phyloP scores from a whole-genome alignment of 2,329 filamentous ascomycete species.

The Epichloe elymi region DNA sequence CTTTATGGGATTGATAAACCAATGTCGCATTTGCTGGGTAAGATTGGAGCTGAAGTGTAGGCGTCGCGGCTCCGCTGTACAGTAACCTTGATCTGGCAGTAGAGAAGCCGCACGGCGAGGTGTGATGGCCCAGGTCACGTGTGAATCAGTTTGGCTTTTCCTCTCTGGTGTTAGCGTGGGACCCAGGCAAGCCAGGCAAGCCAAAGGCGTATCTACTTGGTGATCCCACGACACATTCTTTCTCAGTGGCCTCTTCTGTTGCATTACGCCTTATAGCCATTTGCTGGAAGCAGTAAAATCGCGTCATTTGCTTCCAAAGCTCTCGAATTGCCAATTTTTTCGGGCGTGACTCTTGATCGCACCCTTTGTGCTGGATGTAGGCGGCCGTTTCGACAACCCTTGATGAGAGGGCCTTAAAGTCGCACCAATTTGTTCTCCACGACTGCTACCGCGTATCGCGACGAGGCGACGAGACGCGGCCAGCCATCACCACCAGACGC shows the following conservation, averaged over 20 bases:
- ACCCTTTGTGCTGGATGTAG: slow-evolving; percentile 19
- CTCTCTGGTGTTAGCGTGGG: slow-evolving; percentile 17
- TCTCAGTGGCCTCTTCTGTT: slow-evolving; percentile 18
- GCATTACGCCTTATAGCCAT: slow-evolving; percentile 15
- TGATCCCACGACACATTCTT: slow-evolving; percentile 28
- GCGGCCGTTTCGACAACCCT: slow-evolving; percentile 19
- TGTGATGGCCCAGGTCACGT: slow-evolving; percentile 12
- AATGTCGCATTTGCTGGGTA: too few species aligned
- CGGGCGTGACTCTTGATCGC: slow-evolving; percentile 15
- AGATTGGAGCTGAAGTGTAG: background rate
- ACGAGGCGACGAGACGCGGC: slow-evolving; percentile 27
- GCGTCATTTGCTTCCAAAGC: slow-evolving; percentile 5
- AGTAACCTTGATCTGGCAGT: background rate
- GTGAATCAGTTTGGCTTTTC: slow-evolving; percentile 15
- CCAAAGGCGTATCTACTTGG: slow-evolving; percentile 9
- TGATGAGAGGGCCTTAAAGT: slow-evolving; percentile 26
- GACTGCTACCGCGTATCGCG: slow-evolving; percentile 26
- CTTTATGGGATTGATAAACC: too few species aligned
- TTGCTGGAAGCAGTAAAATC: slow-evolving; percentile 11
- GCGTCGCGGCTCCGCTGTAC: background rate
- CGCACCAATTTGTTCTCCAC: slow-evolving; percentile 25
- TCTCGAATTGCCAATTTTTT: slow-evolving; percentile 6
- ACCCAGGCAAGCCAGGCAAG: slow-evolving; percentile 4
- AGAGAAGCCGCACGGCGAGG: background rate
- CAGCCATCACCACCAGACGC: slow-evolving; percentile 11